phyloP scores from a whole-genome alignment of 1,139 yeast species.

The Scheffersomyces insectosa region DNA sequence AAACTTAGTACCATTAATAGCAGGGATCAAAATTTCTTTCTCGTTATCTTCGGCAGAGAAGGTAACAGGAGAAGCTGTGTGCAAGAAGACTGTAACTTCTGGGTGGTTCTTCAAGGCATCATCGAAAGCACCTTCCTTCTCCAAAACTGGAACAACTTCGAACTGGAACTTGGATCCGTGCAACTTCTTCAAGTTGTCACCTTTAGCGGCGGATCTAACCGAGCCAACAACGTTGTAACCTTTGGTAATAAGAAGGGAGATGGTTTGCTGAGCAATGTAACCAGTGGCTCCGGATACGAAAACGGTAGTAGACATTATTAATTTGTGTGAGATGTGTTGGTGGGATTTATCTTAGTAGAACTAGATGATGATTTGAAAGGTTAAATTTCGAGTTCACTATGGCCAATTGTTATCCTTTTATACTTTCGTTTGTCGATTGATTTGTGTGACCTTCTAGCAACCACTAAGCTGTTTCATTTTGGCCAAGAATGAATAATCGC shows the following conservation, averaged over 20 bases:
- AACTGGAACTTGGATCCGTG: conserved; percentile 13
- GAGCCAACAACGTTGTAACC: conserved; percentile 34
- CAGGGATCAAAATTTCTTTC: conserved; percentile 2
- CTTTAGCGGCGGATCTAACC: conserved; percentile 32
- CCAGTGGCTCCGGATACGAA: conserved; percentile 42
- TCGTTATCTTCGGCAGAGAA: conserved; percentile 6
- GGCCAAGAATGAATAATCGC: too few species aligned
- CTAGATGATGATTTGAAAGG: too few species aligned
- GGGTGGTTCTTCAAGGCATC: conserved; percentile 7
- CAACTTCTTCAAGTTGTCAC: conserved; percentile 16
- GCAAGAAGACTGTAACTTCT: conserved; percentile 29
- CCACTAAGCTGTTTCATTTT: too few species aligned
- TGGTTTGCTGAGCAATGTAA: conserved; percentile 31
- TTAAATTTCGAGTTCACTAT: too few species aligned
- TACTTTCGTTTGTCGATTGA: too few species aligned
- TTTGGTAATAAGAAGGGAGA: conserved; percentile 1
- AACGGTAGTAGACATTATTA: conserved; percentile 16
- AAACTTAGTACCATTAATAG: conserved; percentile 1
- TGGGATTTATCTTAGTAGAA: neutral
- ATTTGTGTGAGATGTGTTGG: neutral
- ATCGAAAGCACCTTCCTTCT: conserved; percentile 5
- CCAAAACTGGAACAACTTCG: conserved; percentile 10
- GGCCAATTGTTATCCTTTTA: too few species aligned
- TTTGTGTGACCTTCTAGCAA: too few species aligned
- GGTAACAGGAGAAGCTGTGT: conserved; percentile 21